Evolutionary conservation across 352 stramenopile genomes (phyloP).

Genomic region (Pythium apleroticum): DNA sequence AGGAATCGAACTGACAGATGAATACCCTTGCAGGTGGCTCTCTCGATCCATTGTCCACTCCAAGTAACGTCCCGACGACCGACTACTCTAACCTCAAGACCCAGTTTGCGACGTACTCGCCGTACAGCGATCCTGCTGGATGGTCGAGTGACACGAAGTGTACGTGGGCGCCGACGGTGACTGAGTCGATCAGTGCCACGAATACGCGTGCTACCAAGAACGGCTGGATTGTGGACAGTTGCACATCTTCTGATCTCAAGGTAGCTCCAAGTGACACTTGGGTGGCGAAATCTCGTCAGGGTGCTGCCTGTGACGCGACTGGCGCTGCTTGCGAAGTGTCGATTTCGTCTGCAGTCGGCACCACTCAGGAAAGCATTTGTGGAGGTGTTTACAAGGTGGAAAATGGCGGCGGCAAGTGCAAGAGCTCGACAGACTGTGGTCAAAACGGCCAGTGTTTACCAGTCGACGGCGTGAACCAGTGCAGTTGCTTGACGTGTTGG

Average conservation of each 20-base stretch:
- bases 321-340: conserved; percentile 70
- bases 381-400: conserved; percentile 58
- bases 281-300: conserved; percentile 69
- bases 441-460: conserved; percentile 73
- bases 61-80: conserved; percentile 52
- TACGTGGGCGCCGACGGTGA: conserved; percentile 54
- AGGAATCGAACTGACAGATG: conserved; percentile 20
- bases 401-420: conserved; percentile 62
- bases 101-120: conserved; percentile 61
- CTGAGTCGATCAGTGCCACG: conserved; percentile 51
- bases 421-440: conserved; percentile 64
- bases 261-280: conserved; percentile 62
- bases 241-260: conserved; percentile 51
- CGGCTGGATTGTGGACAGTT: conserved; percentile 73
- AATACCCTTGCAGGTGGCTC: conserved; percentile 44
- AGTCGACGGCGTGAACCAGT: conserved; percentile 61
- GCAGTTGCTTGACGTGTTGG: conserved; percentile 76
- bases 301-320: conserved; percentile 61
- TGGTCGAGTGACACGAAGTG: conserved; percentile 68
- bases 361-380: conserved; percentile 78
- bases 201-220: conserved; percentile 55
- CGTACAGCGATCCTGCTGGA: conserved; percentile 47
- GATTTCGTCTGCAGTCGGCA: conserved; percentile 46
- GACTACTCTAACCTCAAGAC: conserved; percentile 81
- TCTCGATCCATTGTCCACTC: conserved; percentile 55